Percentiles rank a stretch among this genome's conserved stretches.
Conservation (phyloP, 495 filamentous ascomycete species). For the Hypoxylon crocopeplum region DNA sequence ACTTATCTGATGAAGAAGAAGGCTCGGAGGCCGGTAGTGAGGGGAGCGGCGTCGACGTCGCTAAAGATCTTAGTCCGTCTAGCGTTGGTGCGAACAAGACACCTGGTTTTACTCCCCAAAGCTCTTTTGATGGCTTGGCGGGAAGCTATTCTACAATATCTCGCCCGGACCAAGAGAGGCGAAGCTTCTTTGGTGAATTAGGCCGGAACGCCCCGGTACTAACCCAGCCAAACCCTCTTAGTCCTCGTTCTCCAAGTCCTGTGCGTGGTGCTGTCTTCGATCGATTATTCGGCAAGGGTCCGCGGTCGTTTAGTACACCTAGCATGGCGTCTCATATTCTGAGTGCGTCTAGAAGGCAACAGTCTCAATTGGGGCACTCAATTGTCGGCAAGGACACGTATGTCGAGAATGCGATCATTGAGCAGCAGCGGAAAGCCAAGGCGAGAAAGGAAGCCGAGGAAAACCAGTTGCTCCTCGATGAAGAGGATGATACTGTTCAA, state of each 20-base stretch:
- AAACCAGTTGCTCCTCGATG: conserved; percentile 55
- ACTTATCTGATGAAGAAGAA: conserved; percentile 51
- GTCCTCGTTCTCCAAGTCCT: conserved; percentile 82
- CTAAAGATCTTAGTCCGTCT: conserved; percentile 69
- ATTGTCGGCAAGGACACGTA: conserved; percentile 31
- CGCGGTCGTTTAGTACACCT: conserved; percentile 66
- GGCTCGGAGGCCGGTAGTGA: conserved; percentile 57
- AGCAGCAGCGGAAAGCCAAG: conserved; percentile 50
- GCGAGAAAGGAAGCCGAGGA: conserved; percentile 57
- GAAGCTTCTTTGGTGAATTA: conserved; percentile 72
- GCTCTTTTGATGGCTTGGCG: conserved; percentile 66
- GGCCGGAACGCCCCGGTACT: conserved; percentile 58
- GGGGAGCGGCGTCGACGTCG: conserved; percentile 69
- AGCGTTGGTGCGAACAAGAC: conserved; percentile 57
- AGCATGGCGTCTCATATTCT: conserved; percentile 56
- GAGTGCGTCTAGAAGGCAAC: conserved; percentile 38
- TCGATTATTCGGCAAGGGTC: conserved; percentile 58
- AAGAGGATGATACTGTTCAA: conserved; percentile 64
- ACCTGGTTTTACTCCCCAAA: conserved; percentile 66
- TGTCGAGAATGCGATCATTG: conserved; percentile 46
- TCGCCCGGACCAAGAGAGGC: conserved; percentile 49
- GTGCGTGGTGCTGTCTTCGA: conserved; percentile 61
- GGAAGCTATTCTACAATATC: conserved; percentile 55
- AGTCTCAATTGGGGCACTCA: conserved; percentile 28
- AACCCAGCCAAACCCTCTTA: conserved; percentile 64